Evolutionary conservation across 139 green algal species (phyloP), one percentile per base, ranked within the genome.

Genomic region (Tetraselmis chui): DNA sequence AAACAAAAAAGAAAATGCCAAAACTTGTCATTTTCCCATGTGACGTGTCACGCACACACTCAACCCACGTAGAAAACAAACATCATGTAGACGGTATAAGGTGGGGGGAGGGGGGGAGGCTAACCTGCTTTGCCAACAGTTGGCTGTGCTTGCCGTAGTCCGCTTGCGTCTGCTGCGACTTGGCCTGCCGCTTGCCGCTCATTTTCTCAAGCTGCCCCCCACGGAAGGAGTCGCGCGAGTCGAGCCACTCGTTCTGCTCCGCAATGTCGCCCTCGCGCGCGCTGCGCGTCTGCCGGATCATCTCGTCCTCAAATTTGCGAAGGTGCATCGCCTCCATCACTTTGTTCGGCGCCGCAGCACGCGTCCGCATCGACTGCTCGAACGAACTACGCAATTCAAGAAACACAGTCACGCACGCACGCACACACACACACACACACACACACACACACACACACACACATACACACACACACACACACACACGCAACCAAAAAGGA

Each of bases 271-370:
- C 31, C 23, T 79, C 59, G 25, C 22, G 26, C 27, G 59, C 76
- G 5, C 28, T 79, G 26, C 59, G n/a, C 26, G 28, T 24, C 30
- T 83, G 82, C 30, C 27, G 27, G 18, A 29, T 27, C n/a, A 45
- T 27, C 81, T 81, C 82, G 74, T 87, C 79, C 18, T 76, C 78
- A 84, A 91, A 95, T 25, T 76, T 83, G 24, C 87, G 81, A 58
- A 94, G 83, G 74, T 93, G 87, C 82, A 92, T 84, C 30, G 31
- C 74, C 84, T 93, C 90, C 84, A 92, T 87, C 26, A 93, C 45
- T 22, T 76, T 28, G 75, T 93, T 93, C 23, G 88, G 86, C 77
- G 85, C 92, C 27, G 82, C 76, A 2, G 86, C 88, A 31, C 83
- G 84, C 31, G 79, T 81, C 30, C 87, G 85, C 84, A 94, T 82